Conservation (phyloP, 306 rosid genomes). For the Quercus agrifolia region DNA sequence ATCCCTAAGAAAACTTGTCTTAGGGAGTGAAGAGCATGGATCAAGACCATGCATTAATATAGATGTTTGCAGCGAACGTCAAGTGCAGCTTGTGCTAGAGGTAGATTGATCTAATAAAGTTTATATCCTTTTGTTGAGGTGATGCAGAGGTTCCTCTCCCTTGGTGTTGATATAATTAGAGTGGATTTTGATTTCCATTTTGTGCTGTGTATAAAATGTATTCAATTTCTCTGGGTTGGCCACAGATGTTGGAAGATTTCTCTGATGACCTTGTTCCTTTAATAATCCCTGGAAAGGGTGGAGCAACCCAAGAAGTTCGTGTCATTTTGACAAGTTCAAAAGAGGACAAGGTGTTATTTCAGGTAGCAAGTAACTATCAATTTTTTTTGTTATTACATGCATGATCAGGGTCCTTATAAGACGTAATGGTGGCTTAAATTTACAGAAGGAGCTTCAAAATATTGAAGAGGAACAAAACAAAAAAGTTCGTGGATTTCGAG, state of each 20-base stretch:
- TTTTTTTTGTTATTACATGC: constrained; percentile 9
- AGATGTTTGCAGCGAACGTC: constrained; percentile 84
- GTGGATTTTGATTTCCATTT: background rate
- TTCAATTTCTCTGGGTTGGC: constrained; percentile 10
- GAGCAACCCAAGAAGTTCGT: constrained; percentile 53
- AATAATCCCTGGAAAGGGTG: constrained; percentile 49
- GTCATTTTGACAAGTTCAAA: constrained; percentile 60
- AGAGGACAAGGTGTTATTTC: constrained; percentile 68
- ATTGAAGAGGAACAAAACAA: constrained; percentile 60
- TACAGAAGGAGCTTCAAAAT: constrained; percentile 58
- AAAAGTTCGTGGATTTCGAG: constrained; percentile 82
- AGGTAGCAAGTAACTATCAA: constrained; percentile 40
- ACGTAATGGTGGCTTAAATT: constrained; percentile 13
- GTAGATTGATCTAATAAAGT: constrained; percentile 31
- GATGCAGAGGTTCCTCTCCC: constrained; percentile 4
- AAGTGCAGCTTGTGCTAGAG: constrained; percentile 72
- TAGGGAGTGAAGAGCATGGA: constrained; percentile 53
- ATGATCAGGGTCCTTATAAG: background rate
- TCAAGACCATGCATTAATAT: constrained; percentile 67
- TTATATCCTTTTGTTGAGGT: constrained; percentile 18
- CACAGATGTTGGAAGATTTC: constrained; percentile 61
- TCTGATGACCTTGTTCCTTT: constrained; percentile 68
- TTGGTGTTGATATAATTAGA: background rate
- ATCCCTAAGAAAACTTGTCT: constrained; percentile 55
- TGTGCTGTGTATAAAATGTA: background rate